phyloP scores from a whole-genome alignment of 2,329 filamentous ascomycete genomes.

The Penicillium sp. region DNA sequence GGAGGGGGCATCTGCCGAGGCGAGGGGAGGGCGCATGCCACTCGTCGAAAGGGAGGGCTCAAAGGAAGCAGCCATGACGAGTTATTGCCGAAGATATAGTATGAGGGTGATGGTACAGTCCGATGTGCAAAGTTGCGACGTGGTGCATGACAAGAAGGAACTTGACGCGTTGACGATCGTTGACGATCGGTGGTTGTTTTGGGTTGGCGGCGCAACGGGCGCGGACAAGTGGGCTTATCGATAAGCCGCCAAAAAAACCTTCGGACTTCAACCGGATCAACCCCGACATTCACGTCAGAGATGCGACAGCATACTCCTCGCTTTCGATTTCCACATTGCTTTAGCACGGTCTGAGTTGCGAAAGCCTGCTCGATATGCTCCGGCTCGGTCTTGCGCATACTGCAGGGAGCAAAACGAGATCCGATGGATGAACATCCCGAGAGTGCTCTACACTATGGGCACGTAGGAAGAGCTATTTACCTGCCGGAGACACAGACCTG shows the following conservation, averaged over 20 bases:
- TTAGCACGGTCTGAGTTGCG: background rate
- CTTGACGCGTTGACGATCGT: slow-evolving; percentile 5
- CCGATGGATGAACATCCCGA: slow-evolving; percentile 60
- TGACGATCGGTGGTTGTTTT: slow-evolving; percentile 16
- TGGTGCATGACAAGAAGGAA: slow-evolving; percentile 2
- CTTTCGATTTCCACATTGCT: background rate
- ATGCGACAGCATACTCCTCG: slow-evolving; percentile 3
- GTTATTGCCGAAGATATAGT: background rate
- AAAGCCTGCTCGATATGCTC: slow-evolving; percentile 37
- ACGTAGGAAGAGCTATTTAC: slow-evolving; percentile 58
- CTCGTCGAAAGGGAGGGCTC: slow-evolving; percentile 61
- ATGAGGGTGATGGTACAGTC: background rate
- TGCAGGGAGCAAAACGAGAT: slow-evolving; percentile 44
- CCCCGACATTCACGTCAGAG: slow-evolving; percentile 3
- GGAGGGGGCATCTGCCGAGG: slow-evolving; percentile 57
- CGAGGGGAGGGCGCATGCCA: slow-evolving; percentile 56
- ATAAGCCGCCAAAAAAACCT: slow-evolving; percentile 30
- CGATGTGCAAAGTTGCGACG: background rate
- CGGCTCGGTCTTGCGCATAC: slow-evolving; percentile 28
- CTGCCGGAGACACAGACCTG: slow-evolving; percentile 52
- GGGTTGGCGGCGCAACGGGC: slow-evolving; percentile 38
- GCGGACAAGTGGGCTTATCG: slow-evolving; percentile 24
- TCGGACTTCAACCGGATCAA: background rate
- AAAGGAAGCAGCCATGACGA: slow-evolving; percentile 52
- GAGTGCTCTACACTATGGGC: slow-evolving; percentile 61